Evolutionary conservation across 2,329 filamentous ascomycete genomes (phyloP).

Genomic region (Aspergillus sp.): DNA sequence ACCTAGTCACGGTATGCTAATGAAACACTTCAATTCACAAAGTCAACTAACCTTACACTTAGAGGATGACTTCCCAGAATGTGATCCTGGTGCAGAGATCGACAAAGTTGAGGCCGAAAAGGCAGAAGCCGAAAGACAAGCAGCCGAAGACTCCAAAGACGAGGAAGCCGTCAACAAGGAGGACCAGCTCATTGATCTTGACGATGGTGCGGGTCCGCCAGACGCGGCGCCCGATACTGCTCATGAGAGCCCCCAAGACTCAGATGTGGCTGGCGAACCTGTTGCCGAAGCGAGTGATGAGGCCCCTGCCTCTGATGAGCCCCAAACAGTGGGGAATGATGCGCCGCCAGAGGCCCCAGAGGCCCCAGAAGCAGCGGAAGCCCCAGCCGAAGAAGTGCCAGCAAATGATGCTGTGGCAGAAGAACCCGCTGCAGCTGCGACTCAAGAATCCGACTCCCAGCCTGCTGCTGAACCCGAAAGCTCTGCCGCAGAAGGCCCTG

Average conservation of each 20-base stretch:
- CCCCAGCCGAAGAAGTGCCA: conserved; percentile 7
- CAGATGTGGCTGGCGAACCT: no score
- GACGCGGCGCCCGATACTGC: background rate
- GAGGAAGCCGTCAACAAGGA: conserved; percentile 15
- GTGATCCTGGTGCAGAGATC: conserved; percentile 27
- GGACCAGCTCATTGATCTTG: conserved; percentile 10
- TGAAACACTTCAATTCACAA: conserved; percentile 1
- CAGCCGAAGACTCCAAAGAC: conserved; percentile 31
- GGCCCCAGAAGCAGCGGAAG: background rate
- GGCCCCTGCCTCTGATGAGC: conserved; percentile 6
- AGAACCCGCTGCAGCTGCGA: background rate
- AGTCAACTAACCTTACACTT: conserved; percentile 13
- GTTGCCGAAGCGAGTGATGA: conserved; percentile 1
- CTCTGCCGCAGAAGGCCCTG: background rate
- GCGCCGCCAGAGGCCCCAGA: background rate
- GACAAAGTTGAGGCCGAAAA: conserved; percentile 35
- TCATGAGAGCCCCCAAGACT: background rate
- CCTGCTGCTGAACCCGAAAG: no score
- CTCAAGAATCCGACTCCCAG: no score
- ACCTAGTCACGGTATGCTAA: conserved; percentile 24
- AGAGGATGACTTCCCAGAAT: conserved; percentile 37
- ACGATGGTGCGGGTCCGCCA: conserved; percentile 5
- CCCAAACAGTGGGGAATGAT: background rate
- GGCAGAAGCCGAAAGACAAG: conserved; percentile 30
- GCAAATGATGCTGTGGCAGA: conserved; percentile 2